Evolutionary conservation across 345 rosid genomes (phyloP).

Genomic region (Adansonia digitata): DNA sequence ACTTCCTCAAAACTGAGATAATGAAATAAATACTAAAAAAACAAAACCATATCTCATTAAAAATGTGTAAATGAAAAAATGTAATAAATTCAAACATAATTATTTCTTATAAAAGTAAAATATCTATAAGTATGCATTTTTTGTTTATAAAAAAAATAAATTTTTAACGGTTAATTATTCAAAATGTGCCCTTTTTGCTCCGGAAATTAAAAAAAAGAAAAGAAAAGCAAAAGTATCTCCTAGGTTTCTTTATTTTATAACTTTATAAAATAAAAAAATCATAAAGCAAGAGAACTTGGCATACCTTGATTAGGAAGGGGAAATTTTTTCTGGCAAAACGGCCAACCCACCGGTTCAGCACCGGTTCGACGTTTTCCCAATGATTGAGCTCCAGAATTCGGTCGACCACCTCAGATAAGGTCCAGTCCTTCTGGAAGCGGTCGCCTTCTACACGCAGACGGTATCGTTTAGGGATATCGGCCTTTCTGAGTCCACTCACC

Average conservation of each 20-base stretch:
- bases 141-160: no score
- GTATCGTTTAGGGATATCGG: slow-evolving; percentile 56
- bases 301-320: slow-evolving; percentile 61
- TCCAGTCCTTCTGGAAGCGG: slow-evolving; percentile 88
- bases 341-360: slow-evolving; percentile 82
- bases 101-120: neutral
- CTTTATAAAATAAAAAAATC: neutral
- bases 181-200: neutral
- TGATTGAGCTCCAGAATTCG: slow-evolving; percentile 49
- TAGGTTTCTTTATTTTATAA: neutral
- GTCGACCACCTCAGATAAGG: slow-evolving; percentile 61
- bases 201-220: neutral
- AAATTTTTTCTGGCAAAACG: slow-evolving; percentile 81
- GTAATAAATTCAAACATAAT: neutral
- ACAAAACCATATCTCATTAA: neutral
- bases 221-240: neutral
- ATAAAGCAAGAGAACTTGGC: neutral
- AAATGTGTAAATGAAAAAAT: neutral
- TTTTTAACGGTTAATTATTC: neutral
- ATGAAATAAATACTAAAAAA: no score
- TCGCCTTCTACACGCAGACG: slow-evolving; percentile 53
- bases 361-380: slow-evolving; percentile 47
- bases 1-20: no score
- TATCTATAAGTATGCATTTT: neutral
- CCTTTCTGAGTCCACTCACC: slow-evolving; percentile 56